Evolutionary conservation across 495 filamentous ascomycete genomes (phyloP), one percentile per base, ranked within the genome.

Genomic region (Glonium stellatum): DNA sequence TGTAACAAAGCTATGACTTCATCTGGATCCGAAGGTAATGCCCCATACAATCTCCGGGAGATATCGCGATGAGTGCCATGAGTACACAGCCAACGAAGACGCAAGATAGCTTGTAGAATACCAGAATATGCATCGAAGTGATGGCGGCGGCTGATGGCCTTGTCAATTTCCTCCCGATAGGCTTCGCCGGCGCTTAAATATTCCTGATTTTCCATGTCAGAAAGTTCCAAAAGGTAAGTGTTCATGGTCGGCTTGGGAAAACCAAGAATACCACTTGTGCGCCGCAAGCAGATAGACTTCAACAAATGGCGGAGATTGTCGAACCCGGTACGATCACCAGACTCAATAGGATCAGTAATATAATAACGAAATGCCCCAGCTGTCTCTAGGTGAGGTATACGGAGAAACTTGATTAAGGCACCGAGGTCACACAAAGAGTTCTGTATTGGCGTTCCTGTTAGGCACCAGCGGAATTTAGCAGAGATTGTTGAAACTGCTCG

Each of bases 391-490:
- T 73, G 77, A 5, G 69, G 56, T 11, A 73, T 64, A 4, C 70
- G 67, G 15, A 83, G 62, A 62, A 82, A 82, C 13, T 64, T 64
- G 31, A 80, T 61, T 0, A 83, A 69, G 5, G 80, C 55, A 0
- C 71, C 77, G 1, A 82, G 60, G 58, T 82, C 80, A 0, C 80
- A 73, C 1, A 83, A 64, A 1, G 64, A 69, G 58, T 83, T 82
- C 49, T 81, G 78, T 1, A 77, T 70, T 2, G 77, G 77, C 4
- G 79, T 81, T 5, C 77, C 79, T 0, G 74, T 79, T 11, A 79
- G 55, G 54, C 77, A 80, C 77, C 78, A 80, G 6, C 76, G 70
- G 6, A 60, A 58, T 8, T 65, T 60, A 0, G 76, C 63, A 19
- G 67, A 18, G 4, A 59, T 22, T n/a, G 44, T 25, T 11, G 18